phyloP scores from a whole-genome alignment of 169 alveolate genomes.

The Plasmodium gonderi region DNA sequence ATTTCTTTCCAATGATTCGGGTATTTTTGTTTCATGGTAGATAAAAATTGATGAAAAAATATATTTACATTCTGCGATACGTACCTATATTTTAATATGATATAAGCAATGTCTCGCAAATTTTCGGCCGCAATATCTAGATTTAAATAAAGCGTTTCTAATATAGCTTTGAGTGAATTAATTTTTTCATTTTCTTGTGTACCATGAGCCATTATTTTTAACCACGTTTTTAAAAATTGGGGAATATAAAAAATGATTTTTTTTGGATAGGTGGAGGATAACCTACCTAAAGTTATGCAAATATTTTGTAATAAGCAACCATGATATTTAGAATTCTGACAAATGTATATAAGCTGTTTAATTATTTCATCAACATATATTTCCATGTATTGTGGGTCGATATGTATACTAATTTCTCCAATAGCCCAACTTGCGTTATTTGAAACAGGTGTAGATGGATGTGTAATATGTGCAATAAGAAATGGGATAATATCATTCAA shows the following conservation, averaged over 20 bases:
- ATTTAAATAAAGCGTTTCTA: constrained; percentile 60
- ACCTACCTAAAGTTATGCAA: constrained; percentile 85
- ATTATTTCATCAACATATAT: constrained; percentile 80
- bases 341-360: constrained; percentile 75
- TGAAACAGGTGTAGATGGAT: constrained; percentile 81
- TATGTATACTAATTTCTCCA: constrained; percentile 85
- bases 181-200: constrained; percentile 75
- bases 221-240: constrained; percentile 74
- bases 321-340: constrained; percentile 76
- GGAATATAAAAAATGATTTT: constrained; percentile 67
- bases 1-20: constrained; percentile 71
- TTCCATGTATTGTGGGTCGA: constrained; percentile 78
- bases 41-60: constrained; percentile 63
- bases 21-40: constrained; percentile 67
- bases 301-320: constrained; percentile 81
- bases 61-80: constrained; percentile 52
- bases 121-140: constrained; percentile 70
- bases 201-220: constrained; percentile 74
- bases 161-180: constrained; percentile 52
- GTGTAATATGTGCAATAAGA: constrained; percentile 76
- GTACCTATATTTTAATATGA: constrained; percentile 60
- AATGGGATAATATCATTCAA: constrained; percentile 71
- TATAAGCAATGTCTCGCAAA: constrained; percentile 53
- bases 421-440: constrained; percentile 92
- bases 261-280: constrained; percentile 65